Evolutionary conservation across 352 stramenopile genomes (phyloP), one percentile per base, ranked within the genome.

Genomic region (Phytophthora kernoviae): DNA sequence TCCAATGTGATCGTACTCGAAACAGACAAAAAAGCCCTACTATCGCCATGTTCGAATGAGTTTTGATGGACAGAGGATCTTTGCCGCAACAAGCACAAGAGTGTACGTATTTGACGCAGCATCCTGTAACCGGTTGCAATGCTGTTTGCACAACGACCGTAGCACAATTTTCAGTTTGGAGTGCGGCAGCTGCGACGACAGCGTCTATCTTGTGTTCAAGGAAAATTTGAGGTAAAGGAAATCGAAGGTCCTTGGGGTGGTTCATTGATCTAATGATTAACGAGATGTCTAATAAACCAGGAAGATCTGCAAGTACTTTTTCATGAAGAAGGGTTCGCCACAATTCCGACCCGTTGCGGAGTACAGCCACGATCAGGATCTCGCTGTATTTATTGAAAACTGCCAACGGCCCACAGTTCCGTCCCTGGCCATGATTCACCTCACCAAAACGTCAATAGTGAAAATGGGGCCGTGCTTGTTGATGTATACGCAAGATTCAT

Each of bases 91-190:
- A 12, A 58, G 32, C 22, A 41, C 57, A 2, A 62, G 67, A 53
- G 61, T 81, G 24, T 64, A 68, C 30, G 49, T 75, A 33, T 71
- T 79, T 11, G 69, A 82, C 22, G 64, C 73, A 20, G 67, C 70
- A 0, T 68, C 70, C 12, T 79, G 67, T 21, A 60, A 52, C 26
- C 62, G 65, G n/a, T 59, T 77, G 22, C 45, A 44, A n/a, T 70
- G 65, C 45, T 69, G 58, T 45, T 40, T 70, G 18, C 33, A 55
- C 10, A 56, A 75, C 6, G 41, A 50, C 12, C 41, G 41, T 18
- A 32, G 41, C 27, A 42, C 55, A 33, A 77, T 79, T 62, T 69
- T 54, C 41, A 71, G 58, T 11, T 68, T 81, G 52, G 62, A 73
- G 39, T 73, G 64, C 21, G 45, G 57, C 45, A 56, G 37, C 11